phyloP scores from a whole-genome alignment of 441 rosid genomes.

The Lepidium campestre region DNA sequence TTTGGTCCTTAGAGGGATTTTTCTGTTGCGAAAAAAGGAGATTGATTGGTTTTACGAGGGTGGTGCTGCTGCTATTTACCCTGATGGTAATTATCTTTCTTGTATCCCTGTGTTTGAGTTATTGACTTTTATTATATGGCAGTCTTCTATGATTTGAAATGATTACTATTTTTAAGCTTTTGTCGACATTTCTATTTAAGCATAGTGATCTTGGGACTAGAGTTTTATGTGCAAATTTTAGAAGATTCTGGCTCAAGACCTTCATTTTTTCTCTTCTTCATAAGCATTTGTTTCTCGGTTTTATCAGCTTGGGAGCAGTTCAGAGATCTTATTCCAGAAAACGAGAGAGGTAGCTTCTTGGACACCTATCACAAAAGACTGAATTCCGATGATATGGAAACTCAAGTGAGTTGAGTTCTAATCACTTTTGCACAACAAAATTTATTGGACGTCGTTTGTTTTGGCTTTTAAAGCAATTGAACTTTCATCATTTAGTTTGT shows the following conservation, averaged over 20 bases:
- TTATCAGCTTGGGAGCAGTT: constrained; percentile 86
- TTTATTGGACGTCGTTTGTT: neutral
- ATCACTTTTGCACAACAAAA: neutral
- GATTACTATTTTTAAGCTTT: neutral
- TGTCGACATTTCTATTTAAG: neutral
- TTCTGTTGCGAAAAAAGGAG: constrained; percentile 89
- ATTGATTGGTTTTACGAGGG: constrained; percentile 96
- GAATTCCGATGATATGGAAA: constrained; percentile 71
- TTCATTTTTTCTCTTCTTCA: neutral
- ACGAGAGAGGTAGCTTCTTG: constrained; percentile 62
- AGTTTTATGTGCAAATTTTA: neutral
- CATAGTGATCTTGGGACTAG: neutral
- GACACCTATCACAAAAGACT: constrained; percentile 72
- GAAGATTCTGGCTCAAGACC: neutral
- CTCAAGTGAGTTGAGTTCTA: constrained; percentile 55
- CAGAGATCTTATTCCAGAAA: constrained; percentile 85
- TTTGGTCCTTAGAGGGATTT: constrained; percentile 86
- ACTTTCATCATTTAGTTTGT: neutral
- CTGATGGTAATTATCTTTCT: constrained; percentile 59
- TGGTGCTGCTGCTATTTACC: constrained; percentile 90
- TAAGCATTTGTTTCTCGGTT: neutral
- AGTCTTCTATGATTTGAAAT: neutral
- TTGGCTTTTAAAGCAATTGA: neutral
- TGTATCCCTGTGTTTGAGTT: neutral
- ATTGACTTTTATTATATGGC: neutral